phyloP scores from a whole-genome alignment of 148 eudicot genomes.

The Chenopodium album region DNA sequence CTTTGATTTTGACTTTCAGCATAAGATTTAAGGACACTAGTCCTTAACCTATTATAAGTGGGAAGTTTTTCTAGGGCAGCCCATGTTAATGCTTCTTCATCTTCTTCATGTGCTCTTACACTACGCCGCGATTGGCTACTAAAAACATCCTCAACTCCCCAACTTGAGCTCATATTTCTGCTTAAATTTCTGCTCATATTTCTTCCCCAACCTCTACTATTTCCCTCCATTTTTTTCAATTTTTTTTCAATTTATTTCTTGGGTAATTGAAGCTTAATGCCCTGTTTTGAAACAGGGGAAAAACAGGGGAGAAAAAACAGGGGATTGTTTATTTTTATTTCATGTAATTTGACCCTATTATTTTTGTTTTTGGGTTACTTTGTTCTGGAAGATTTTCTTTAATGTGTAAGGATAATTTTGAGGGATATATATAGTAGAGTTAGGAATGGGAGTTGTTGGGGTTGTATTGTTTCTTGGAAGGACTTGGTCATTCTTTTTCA shows the following conservation, averaged over 20 bases:
- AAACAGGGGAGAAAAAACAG: constrained; percentile 1
- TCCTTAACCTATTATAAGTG: constrained; percentile 75
- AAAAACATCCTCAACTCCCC: constrained; percentile 64
- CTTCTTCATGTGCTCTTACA: constrained; percentile 59
- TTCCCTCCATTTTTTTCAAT: neutral
- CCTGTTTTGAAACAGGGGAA: constrained; percentile 14
- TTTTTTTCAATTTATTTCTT: neutral
- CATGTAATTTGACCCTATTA: neutral
- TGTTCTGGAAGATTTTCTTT: neutral
- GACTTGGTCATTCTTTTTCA: constrained; percentile 13
- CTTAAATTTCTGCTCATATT: constrained; percentile 46
- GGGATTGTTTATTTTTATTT: neutral
- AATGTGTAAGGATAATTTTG: neutral
- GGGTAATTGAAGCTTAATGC: neutral
- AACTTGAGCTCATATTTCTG: constrained; percentile 40
- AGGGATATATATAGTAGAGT: constrained; percentile 22
- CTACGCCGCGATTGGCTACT: constrained; percentile 38
- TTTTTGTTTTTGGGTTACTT: neutral
- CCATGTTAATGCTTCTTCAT: constrained; percentile 89
- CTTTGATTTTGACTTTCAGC: constrained; percentile 29
- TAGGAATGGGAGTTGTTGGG: constrained; percentile 31
- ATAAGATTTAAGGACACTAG: constrained; percentile 64
- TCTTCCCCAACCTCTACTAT: constrained; percentile 38
- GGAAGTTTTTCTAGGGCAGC: constrained; percentile 91
- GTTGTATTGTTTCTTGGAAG: constrained; percentile 2